Base-by-base conservation (phyloP, 1,139 yeast genomes). In the Protomyces gravidus region DNA sequence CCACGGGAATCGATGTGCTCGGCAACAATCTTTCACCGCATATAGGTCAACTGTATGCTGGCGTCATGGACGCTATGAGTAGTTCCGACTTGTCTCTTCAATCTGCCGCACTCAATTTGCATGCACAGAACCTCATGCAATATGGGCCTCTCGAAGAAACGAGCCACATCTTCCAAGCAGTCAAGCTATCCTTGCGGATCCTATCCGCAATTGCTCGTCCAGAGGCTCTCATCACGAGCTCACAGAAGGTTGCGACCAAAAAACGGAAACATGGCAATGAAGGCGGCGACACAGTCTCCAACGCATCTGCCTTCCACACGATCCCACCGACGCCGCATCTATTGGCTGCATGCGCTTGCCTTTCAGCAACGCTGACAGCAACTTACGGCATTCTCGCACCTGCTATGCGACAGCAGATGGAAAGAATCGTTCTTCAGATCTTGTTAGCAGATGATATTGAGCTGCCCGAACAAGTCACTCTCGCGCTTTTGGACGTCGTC, bases 241-340 rank as follows among this genome's bases (percentile, higher is more conserved):
- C 27, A n/a, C n/a, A 13, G 25, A 48, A 32, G 33, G 36, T 23
- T 11, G 25, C 36, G 9, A 42, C 45, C 49, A 53, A 36, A 25
- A 48, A 48, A 32, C 32, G 58, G 25, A 53, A 53, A 26, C 58
- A 53, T 25, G 58, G 50, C n/a, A 46, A 45, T 25, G 51, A 53
- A 9, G 58, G 58, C 21, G 47, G 51, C 4, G 58, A 53, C 27
- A 30, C 36, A 27, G 40, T 46, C 26, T 53, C 58, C 3, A 40
- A 53, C 28, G 51, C 47, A 5, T 15, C 58, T 25, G 45, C 49
- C 7, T 53, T 53, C 17, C 58, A 53, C 21, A 17, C 39, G 26
- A 26, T 30, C 7, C 58, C 58, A 17, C 15, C 36, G 5, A 27
- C 49, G 15, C 32, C 30, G 7, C 50, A 36, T 9, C 17, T 53